Evolutionary conservation across 345 rosid genomes (phyloP).

Genomic region (Camelina hispida): DNA sequence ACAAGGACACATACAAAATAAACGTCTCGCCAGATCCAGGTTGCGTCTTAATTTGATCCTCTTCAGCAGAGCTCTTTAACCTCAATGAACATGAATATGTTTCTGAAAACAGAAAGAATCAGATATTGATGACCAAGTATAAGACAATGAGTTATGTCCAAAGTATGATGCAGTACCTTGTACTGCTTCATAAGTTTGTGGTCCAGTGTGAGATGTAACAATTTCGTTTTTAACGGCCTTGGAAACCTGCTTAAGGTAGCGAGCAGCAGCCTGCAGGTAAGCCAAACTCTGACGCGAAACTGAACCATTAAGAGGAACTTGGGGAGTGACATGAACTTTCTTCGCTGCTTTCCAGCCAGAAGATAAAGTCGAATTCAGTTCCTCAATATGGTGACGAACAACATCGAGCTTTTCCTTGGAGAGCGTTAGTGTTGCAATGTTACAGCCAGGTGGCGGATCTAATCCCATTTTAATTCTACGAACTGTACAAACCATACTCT

Average conservation of each 20-base stretch:
- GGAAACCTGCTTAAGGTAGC: constrained; percentile 82
- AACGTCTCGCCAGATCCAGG: constrained; percentile 90
- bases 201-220: constrained; percentile 63
- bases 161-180: constrained; percentile 61
- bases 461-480: constrained; percentile 78
- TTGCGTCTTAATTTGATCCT: constrained; percentile 72
- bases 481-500: constrained; percentile 54
- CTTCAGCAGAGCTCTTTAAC: constrained; percentile 84
- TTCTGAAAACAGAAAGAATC: constrained; percentile 58
- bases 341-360: constrained; percentile 76
- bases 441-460: constrained; percentile 82
- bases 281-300: constrained; percentile 81
- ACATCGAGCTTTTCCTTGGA: constrained; percentile 60
- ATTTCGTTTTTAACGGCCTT: constrained; percentile 75
- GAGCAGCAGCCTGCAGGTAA: constrained; percentile 81
- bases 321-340: constrained; percentile 62
- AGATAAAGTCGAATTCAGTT: constrained; percentile 58
- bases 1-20: constrained; percentile 68
- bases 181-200: constrained; percentile 73
- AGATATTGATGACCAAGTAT: neutral
- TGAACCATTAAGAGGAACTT: constrained; percentile 67
- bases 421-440: constrained; percentile 57
- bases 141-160: constrained; percentile 15
- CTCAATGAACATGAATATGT: constrained; percentile 72
- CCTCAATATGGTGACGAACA: constrained; percentile 59